phyloP scores from a whole-genome alignment of 352 stramenopile genomes.

The Phytophthora macrochlamydospora region DNA sequence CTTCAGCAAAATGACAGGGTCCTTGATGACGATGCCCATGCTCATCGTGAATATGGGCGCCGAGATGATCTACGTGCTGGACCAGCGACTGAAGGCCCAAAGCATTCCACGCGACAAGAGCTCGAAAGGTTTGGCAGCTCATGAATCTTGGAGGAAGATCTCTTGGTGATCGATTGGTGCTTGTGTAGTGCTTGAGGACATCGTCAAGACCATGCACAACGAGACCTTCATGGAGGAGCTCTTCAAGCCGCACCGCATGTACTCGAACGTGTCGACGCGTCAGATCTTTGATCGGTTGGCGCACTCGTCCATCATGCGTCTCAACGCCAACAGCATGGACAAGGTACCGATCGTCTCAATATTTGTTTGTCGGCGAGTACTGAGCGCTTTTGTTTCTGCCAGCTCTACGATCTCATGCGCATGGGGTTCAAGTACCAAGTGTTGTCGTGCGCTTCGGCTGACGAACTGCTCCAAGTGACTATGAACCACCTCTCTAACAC shows the following conservation, averaged over 20 bases:
- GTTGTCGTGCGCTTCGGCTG: constrained; percentile 75
- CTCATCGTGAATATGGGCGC: constrained; percentile 94
- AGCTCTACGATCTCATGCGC: constrained; percentile 94
- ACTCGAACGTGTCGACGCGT: constrained; percentile 87
- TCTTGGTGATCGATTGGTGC: neutral
- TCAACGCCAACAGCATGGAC: constrained; percentile 94
- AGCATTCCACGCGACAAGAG: constrained; percentile 91
- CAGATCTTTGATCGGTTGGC: constrained; percentile 93
- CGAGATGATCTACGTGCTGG: constrained; percentile 95
- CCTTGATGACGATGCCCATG: constrained; percentile 91
- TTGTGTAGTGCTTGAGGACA: constrained; percentile 87
- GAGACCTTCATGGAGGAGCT: constrained; percentile 91
- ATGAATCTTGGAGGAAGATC: neutral
- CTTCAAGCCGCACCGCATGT: constrained; percentile 93
- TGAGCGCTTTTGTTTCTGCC: neutral
- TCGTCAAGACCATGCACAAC: constrained; percentile 94
- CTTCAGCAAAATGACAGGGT: constrained; percentile 47
- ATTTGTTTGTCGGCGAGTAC: neutral
- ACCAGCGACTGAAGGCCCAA: constrained; percentile 92
- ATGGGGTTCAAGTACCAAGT: constrained; percentile 96
- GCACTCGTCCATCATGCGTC: constrained; percentile 94
- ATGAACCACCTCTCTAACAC: constrained; percentile 87
- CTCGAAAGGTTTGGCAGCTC: constrained; percentile 53
- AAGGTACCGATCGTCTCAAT: constrained; percentile 51
- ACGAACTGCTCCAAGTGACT: constrained; percentile 89